These are phyloP conservation scores for Staphylotrichum longicolle DNA, from an alignment of 495 filamentous ascomycete species.

Conservation along the genomic window DNA sequence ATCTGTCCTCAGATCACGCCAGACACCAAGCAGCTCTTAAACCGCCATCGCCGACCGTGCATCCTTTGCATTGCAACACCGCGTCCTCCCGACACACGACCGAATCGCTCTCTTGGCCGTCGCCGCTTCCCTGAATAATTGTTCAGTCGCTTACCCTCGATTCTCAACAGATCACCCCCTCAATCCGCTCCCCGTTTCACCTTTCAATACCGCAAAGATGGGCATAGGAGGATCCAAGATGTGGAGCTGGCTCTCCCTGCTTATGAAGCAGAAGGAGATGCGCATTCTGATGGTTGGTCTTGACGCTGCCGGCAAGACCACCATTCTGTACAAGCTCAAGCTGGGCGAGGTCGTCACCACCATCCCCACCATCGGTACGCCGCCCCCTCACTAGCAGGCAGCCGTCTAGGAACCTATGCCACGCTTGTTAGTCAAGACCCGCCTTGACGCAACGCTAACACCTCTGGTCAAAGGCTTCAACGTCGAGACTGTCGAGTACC, in stretches of 20 bases:
- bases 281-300: conserved; percentile 99
- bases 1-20: conserved; percentile 36
- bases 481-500: conserved; percentile 99
- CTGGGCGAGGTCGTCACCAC: conserved; percentile 99
- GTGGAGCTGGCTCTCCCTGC: conserved; percentile 47
- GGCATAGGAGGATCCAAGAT: conserved; percentile 36
- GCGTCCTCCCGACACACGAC: neutral
- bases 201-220: conserved; percentile 34
- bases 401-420: neutral
- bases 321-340: conserved; percentile 99
- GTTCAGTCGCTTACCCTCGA: conserved; percentile 20
- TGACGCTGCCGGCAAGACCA: conserved; percentile 99
- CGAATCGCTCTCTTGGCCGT: neutral
- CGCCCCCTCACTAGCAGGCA: conserved; percentile 7
- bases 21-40: conserved; percentile 17
- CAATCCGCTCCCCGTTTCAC: conserved; percentile 4
- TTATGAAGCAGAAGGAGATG: conserved; percentile 99
- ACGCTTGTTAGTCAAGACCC: neutral
- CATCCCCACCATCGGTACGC: conserved; percentile 98
- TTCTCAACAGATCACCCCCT: conserved; percentile 18
- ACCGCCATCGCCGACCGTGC: conserved; percentile 4
- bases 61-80: conserved; percentile 13
- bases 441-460: conserved; percentile 19
- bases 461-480: conserved; percentile 74
- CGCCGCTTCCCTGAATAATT: neutral